Percentiles rank a stretch among this genome's conserved stretches.
These are phyloP conservation scores for Sphaerosporella brunnea DNA, from an alignment of 495 filamentous ascomycete genomes.

Conservation along the genomic window DNA sequence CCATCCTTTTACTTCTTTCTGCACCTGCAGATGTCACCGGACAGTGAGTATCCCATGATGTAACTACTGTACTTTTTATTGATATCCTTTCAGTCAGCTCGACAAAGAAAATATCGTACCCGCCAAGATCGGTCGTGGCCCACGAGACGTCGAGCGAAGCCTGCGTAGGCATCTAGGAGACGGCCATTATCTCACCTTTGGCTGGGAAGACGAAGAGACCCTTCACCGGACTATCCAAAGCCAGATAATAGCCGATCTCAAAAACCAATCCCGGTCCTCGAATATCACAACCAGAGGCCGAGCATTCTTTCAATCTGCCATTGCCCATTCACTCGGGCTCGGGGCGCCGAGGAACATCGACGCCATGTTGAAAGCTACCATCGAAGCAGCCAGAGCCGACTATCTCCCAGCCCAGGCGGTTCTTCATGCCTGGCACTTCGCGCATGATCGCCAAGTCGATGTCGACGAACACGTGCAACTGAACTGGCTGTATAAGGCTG, in stretches of 20 bases:
- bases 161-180: background rate
- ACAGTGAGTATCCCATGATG: too few species aligned
- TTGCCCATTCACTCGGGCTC: background rate
- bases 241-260: background rate
- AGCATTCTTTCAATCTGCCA: background rate
- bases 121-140: background rate
- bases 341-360: background rate
- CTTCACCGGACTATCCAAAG: background rate
- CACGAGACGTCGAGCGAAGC: background rate
- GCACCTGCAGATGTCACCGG: too few species aligned
- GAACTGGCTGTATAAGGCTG: background rate
- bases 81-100: too few species aligned
- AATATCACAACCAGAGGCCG: background rate
- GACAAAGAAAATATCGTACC: too few species aligned
- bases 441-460: background rate
- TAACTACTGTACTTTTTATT: too few species aligned
- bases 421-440: background rate
- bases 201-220: background rate
- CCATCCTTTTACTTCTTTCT: too few species aligned
- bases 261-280: background rate
- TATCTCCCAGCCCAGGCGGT: background rate
- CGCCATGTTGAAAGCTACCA: background rate
- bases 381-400: background rate
- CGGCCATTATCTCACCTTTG: background rate
- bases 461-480: background rate